Evolutionary conservation across 2,329 filamentous ascomycete species (phyloP).

Genomic region (Pseudogymnoascus sp.): DNA sequence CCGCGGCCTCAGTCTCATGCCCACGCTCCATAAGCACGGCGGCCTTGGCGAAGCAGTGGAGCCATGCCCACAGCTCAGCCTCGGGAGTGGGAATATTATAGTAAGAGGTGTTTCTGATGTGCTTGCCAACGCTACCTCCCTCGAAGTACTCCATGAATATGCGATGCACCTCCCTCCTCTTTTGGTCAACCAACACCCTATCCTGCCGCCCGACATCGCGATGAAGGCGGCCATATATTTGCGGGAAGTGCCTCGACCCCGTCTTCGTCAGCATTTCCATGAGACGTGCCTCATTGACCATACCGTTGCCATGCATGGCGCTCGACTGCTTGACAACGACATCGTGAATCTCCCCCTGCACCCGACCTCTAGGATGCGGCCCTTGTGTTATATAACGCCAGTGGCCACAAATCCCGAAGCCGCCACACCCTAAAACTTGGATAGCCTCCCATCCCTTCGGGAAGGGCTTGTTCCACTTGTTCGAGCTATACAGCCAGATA

Average conservation of each 20-base stretch:
- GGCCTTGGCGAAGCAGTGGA: background rate
- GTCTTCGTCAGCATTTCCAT: background rate
- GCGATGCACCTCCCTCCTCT: slow-evolving; percentile 11
- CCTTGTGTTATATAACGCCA: background rate
- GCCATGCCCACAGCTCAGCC: background rate
- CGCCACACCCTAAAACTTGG: background rate
- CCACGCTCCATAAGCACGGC: background rate
- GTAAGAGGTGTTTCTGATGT: background rate
- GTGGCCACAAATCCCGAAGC: background rate
- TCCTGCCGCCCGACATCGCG: slow-evolving; percentile 6
- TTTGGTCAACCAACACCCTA: background rate
- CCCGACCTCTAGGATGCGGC: background rate
- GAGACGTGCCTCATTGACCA: background rate
- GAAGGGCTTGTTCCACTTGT: background rate
- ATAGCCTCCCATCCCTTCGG: background rate
- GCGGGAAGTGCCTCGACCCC: background rate
- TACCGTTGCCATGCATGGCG: background rate
- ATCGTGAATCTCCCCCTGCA: background rate
- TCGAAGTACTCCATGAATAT: slow-evolving; percentile 15
- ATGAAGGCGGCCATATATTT: slow-evolving; percentile 1
- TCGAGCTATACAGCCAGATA: background rate
- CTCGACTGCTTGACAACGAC: background rate
- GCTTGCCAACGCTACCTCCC: slow-evolving; percentile 7
- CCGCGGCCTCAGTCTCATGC: background rate
- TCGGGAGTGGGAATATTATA: background rate